phyloP scores from a whole-genome alignment of 257 asterid species.

The Solanum bulbocastanum region DNA sequence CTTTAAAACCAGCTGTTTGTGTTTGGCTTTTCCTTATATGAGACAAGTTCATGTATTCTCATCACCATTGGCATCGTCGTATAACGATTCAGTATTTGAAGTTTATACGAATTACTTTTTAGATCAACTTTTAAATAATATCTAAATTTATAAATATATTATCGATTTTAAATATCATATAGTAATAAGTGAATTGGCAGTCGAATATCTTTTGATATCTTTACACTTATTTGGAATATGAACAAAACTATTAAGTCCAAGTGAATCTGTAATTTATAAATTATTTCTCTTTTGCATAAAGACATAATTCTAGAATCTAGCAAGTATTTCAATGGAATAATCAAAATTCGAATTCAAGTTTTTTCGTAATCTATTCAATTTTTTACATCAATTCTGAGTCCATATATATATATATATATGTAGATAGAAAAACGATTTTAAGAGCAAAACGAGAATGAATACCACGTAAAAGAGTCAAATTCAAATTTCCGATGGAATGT shows the following conservation, averaged over 20 bases:
- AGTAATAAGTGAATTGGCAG: no score
- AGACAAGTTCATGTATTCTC: neutral
- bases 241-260: no score
- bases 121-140: neutral
- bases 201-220: no score
- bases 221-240: no score
- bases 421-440: neutral
- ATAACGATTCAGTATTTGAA: neutral
- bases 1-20: conserved; percentile 19
- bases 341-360: neutral
- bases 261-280: no score
- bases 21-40: conserved; percentile 1
- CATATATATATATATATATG: neutral
- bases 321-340: neutral
- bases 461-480: neutral
- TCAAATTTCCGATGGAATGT: neutral
- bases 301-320: neutral
- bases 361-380: neutral
- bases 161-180: neutral
- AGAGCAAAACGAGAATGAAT: neutral
- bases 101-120: neutral
- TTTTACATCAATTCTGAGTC: neutral
- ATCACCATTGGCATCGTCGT: neutral
- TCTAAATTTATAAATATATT: neutral
- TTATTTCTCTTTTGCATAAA: neutral